phyloP scores from a whole-genome alignment of 208 protist species.

The Crithidia bombi region DNA sequence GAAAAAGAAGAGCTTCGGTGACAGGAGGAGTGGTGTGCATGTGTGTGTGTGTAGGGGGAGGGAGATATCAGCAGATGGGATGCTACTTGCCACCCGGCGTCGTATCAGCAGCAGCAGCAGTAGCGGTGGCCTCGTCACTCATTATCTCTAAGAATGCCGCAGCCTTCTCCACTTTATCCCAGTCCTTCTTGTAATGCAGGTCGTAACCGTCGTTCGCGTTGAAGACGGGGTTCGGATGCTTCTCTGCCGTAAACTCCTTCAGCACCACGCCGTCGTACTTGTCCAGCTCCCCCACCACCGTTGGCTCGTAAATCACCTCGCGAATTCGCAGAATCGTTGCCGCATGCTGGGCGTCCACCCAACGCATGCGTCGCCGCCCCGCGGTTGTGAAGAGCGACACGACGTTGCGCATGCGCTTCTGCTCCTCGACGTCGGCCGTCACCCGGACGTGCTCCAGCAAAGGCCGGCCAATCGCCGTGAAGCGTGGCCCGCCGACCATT shows the following conservation, averaged over 20 bases:
- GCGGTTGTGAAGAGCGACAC: slow-evolving; percentile 82
- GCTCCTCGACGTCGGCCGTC: slow-evolving; percentile 88
- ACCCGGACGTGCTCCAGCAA: slow-evolving; percentile 72
- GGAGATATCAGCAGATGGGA: too few relatives aligned
- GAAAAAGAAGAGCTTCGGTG: too few relatives aligned
- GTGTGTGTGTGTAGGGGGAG: too few relatives aligned
- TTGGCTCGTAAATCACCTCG: slow-evolving; percentile 73
- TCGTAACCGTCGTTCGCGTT: slow-evolving; percentile 65
- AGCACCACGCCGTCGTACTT: slow-evolving; percentile 79
- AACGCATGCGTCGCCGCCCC: slow-evolving; percentile 64
- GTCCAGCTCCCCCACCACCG: slow-evolving; percentile 79
- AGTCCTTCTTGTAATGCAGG: slow-evolving; percentile 64
- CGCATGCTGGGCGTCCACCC: slow-evolving; percentile 79
- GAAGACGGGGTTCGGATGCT: slow-evolving; percentile 75
- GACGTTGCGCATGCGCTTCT: slow-evolving; percentile 89
- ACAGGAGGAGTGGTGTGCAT: too few relatives aligned
- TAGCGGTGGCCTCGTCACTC: slow-evolving; percentile 4
- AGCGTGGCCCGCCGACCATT: slow-evolving; percentile 83
- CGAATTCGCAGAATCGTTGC: slow-evolving; percentile 86
- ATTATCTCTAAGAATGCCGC: slow-evolving; percentile 73
- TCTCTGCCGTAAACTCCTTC: slow-evolving; percentile 43
- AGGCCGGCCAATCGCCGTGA: slow-evolving; percentile 90
- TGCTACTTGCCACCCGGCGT: neutral
- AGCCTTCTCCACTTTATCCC: slow-evolving; percentile 63
- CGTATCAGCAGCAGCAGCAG: too few relatives aligned